A percentile compares a stretch with the other conserved stretches of the same genome.
These are phyloP conservation scores for Vanilla planifolia DNA, from an alignment of 106 monocot genomes.

Conservation along the genomic window DNA sequence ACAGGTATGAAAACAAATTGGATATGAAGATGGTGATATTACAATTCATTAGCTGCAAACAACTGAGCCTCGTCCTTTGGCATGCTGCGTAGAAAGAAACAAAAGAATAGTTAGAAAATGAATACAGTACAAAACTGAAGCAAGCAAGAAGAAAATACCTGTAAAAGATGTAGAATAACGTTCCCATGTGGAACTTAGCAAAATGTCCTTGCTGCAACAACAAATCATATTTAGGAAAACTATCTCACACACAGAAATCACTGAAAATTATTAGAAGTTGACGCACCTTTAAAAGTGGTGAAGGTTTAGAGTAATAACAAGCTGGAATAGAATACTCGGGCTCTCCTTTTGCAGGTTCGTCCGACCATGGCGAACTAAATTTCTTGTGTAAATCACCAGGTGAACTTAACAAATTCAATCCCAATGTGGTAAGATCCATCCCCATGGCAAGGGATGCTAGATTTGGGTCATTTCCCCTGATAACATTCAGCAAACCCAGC, in stretches of 20 bases:
- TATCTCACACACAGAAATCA: not conserved
- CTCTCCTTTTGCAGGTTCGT: conserved; percentile 68
- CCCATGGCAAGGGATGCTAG: conserved; percentile 71
- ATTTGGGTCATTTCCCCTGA: conserved; percentile 60
- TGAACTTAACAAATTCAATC: conserved; percentile 63
- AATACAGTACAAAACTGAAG: conserved; percentile 34
- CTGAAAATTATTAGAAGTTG: not conserved
- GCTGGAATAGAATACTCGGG: conserved; percentile 60
- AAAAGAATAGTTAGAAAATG: no score
- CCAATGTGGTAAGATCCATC: conserved; percentile 72
- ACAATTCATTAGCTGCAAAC: conserved; percentile 48
- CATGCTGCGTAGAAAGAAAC: conserved; percentile 47
- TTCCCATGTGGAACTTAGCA: conserved; percentile 50
- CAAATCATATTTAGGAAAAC: conserved; percentile 3
- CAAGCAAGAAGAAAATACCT: no score
- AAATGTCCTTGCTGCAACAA: conserved; percentile 42
- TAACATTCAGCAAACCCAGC: conserved; percentile 61
- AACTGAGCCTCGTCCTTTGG: conserved; percentile 91
- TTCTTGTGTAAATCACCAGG: conserved; percentile 63
- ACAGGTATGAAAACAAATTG: no score
- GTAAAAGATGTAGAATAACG: conserved; percentile 67
- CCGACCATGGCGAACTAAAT: conserved; percentile 78
- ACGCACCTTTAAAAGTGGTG: conserved; percentile 35
- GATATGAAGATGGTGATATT: conserved; percentile 26
- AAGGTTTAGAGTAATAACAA: conserved; percentile 57